Conservation (phyloP, 2,329 filamentous ascomycete species). For the Aspergillaceae sp. region DNA sequence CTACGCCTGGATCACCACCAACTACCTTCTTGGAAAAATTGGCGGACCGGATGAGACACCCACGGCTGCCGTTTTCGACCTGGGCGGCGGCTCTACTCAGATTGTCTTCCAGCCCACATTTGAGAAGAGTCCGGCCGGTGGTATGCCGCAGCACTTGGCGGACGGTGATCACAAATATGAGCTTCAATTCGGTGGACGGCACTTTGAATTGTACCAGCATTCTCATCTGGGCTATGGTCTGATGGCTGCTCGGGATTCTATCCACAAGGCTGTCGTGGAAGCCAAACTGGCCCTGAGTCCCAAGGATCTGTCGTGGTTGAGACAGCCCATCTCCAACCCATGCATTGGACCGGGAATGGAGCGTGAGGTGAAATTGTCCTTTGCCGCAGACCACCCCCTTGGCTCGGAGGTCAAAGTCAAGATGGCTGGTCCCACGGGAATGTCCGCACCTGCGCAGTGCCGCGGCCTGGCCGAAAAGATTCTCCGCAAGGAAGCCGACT, state of each 20-base stretch:
- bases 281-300: slow-evolving; percentile 58
- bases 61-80: slow-evolving; percentile 90
- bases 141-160: slow-evolving; percentile 74
- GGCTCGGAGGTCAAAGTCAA: slow-evolving; percentile 61
- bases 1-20: slow-evolving; percentile 98
- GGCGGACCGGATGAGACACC: slow-evolving; percentile 81
- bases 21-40: slow-evolving; percentile 97
- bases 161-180: slow-evolving; percentile 95
- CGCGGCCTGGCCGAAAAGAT: slow-evolving; percentile 85
- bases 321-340: slow-evolving; percentile 66
- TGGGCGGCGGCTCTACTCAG: slow-evolving; percentile 93
- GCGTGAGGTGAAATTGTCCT: slow-evolving; percentile 62
- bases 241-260: slow-evolving; percentile 84
- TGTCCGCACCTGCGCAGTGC: slow-evolving; percentile 71
- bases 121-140: slow-evolving; percentile 60
- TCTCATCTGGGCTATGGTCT: slow-evolving; percentile 94
- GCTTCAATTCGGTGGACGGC: slow-evolving; percentile 77
- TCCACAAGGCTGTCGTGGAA: slow-evolving; percentile 68
- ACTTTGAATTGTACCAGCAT: slow-evolving; percentile 94
- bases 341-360: slow-evolving; percentile 77
- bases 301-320: slow-evolving; percentile 57
- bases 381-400: slow-evolving; percentile 58
- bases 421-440: slow-evolving; percentile 72
- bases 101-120: slow-evolving; percentile 98
- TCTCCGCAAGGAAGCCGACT: slow-evolving; percentile 74